Evolutionary conservation across 164 flowering plant species (phyloP).

Genomic region (Echeveria elegans): DNA sequence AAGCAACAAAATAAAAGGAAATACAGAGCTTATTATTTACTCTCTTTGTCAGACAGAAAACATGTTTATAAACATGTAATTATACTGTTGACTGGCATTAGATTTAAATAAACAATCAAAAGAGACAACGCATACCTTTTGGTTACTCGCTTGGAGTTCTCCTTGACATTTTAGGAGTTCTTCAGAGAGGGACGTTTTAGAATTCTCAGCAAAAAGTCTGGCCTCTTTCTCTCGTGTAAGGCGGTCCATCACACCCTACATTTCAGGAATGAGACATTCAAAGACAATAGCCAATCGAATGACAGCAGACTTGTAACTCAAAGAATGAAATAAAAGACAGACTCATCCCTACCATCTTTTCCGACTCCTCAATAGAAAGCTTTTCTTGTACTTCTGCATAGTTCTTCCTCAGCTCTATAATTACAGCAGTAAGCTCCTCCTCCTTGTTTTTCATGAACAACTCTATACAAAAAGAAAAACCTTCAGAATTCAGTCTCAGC

Average conservation of each 20-base stretch:
- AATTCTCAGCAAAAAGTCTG: constrained; percentile 34
- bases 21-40: too few relatives aligned
- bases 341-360: constrained; percentile 44
- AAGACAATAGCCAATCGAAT: neutral
- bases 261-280: too few relatives aligned
- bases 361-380: constrained; percentile 48
- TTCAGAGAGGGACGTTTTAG: constrained; percentile 37
- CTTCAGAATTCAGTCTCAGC: neutral
- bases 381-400: constrained; percentile 36
- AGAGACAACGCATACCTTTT: neutral
- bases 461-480: constrained; percentile 31
- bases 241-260: constrained; percentile 42
- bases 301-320: neutral
- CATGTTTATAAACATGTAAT: too few relatives aligned
- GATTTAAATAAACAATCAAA: too few relatives aligned
- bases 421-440: constrained; percentile 43
- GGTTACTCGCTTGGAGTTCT: constrained; percentile 41
- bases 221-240: constrained; percentile 46
- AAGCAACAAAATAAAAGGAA: too few relatives aligned
- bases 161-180: constrained; percentile 39
- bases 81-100: too few relatives aligned
- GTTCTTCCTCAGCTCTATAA: constrained; percentile 37
- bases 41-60: too few relatives aligned
- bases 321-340: neutral
- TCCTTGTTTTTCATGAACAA: constrained; percentile 37